phyloP scores from a whole-genome alignment of 2,329 filamentous ascomycete genomes.

The Xylaria sp. region DNA sequence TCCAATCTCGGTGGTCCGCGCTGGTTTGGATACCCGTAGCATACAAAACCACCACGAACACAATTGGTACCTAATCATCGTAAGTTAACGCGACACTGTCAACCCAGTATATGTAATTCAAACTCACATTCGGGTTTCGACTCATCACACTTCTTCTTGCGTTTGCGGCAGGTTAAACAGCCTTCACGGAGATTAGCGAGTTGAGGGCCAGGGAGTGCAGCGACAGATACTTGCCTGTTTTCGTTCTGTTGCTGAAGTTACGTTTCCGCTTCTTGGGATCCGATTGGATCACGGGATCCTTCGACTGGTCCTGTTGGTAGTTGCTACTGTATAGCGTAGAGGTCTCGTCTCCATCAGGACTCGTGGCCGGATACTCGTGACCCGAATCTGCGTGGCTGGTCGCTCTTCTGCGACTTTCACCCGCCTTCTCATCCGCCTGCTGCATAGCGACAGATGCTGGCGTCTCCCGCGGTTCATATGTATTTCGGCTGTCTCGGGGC shows the following conservation, averaged over 20 bases:
- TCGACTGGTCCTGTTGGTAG: conserved; percentile 44
- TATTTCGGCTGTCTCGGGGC: conserved; percentile 42
- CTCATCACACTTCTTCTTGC: conserved; percentile 99
- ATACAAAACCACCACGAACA: conserved; percentile 80
- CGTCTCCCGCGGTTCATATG: conserved; percentile 44
- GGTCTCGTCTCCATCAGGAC: conserved; percentile 51
- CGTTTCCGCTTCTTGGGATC: conserved; percentile 67
- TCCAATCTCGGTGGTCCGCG: conserved; percentile 76
- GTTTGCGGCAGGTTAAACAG: conserved; percentile 81
- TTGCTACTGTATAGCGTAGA: conserved; percentile 38
- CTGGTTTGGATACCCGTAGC: conserved; percentile 82
- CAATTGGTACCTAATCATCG: conserved; percentile 71
- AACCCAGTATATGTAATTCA: neutral
- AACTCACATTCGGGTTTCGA: conserved; percentile 82
- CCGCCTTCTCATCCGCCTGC: conserved; percentile 44
- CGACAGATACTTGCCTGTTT: conserved; percentile 49
- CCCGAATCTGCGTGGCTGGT: conserved; percentile 41
- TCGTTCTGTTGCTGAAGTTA: conserved; percentile 91
- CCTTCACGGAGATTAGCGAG: conserved; percentile 14
- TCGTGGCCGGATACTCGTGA: conserved; percentile 48
- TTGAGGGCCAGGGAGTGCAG: conserved; percentile 4
- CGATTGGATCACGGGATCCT: conserved; percentile 47
- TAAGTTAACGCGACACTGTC: conserved; percentile 18
- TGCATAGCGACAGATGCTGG: conserved; percentile 42
- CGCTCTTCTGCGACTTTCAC: conserved; percentile 41